phyloP scores from a whole-genome alignment of 345 rosid genomes.

The Eucalyptus pauciflora region DNA sequence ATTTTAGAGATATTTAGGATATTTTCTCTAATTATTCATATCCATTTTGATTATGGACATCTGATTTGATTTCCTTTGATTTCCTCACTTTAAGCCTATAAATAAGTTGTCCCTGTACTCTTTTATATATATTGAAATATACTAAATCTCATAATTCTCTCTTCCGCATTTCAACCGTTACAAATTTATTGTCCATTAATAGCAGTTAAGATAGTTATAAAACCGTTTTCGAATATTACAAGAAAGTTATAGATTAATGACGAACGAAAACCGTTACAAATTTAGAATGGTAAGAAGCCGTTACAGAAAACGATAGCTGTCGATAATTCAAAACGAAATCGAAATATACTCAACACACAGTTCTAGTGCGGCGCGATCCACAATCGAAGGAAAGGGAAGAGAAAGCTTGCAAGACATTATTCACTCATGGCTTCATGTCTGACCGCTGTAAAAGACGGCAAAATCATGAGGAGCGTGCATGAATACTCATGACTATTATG shows the following conservation, averaged over 20 bases:
- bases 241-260: not conserved
- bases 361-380: not conserved
- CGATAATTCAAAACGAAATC: not conserved
- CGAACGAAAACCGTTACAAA: not conserved
- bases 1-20: too few relatives aligned
- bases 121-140: too few relatives aligned
- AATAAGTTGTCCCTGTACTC: too few relatives aligned
- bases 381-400: not conserved
- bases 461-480: not conserved
- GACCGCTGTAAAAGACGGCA: not conserved
- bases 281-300: too few relatives aligned
- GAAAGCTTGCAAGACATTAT: not conserved
- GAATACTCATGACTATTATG: not conserved
- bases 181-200: not conserved
- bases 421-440: not conserved
- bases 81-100: too few relatives aligned
- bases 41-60: too few relatives aligned
- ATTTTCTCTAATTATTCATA: too few relatives aligned
- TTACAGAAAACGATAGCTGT: not conserved
- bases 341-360: not conserved
- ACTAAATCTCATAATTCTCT: too few relatives aligned
- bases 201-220: not conserved
- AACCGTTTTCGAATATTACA: not conserved
- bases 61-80: too few relatives aligned
- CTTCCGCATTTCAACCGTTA: too few relatives aligned